A percentile compares a stretch with the other conserved stretches of the same genome.
Conservation (phyloP, 768 basidiomycete genomes). For the Obba rivulosa region DNA sequence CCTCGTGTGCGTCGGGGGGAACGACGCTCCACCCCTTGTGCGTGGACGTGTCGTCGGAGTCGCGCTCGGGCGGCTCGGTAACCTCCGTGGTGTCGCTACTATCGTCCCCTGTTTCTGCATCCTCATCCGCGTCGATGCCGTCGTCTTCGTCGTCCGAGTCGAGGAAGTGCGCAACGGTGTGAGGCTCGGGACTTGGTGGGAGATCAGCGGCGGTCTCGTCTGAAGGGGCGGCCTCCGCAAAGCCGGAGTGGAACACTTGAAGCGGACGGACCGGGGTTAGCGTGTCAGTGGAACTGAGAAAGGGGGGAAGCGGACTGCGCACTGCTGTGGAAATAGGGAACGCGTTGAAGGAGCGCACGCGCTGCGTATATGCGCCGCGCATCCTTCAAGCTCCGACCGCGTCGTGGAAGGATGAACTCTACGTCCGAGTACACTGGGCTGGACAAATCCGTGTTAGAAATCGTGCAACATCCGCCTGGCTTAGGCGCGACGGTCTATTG, state of each 20-base stretch:
- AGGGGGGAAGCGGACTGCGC: conserved; percentile 9
- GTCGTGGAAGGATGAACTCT: conserved; percentile 65
- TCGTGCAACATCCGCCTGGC: too few relatives aligned
- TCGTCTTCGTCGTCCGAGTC: conserved; percentile 55
- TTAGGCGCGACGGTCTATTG: background rate
- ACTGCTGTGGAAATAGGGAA: conserved; percentile 80
- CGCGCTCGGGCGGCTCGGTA: conserved; percentile 10
- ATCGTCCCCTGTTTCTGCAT: conserved; percentile 31
- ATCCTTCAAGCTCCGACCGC: conserved; percentile 31
- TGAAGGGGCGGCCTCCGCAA: conserved; percentile 44
- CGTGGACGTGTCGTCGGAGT: background rate
- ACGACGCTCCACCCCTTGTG: background rate
- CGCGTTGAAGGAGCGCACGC: conserved; percentile 58
- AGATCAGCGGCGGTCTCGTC: too few relatives aligned
- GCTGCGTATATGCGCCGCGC: conserved; percentile 58
- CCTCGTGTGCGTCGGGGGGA: background rate
- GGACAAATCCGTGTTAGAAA: background rate
- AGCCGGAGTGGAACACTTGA: conserved; percentile 70
- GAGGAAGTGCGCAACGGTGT: conserved; percentile 25
- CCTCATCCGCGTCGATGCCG: conserved; percentile 34
- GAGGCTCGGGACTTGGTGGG: too few relatives aligned
- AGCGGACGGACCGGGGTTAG: background rate
- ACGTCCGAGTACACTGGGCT: conserved; percentile 77
- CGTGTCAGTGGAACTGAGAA: background rate
- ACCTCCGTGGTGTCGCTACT: conserved; percentile 22